Percentiles rank a stretch among this genome's conserved stretches.
Evolutionary conservation across 441 rosid species (phyloP).

Genomic region (Flueggea neowawraea): DNA sequence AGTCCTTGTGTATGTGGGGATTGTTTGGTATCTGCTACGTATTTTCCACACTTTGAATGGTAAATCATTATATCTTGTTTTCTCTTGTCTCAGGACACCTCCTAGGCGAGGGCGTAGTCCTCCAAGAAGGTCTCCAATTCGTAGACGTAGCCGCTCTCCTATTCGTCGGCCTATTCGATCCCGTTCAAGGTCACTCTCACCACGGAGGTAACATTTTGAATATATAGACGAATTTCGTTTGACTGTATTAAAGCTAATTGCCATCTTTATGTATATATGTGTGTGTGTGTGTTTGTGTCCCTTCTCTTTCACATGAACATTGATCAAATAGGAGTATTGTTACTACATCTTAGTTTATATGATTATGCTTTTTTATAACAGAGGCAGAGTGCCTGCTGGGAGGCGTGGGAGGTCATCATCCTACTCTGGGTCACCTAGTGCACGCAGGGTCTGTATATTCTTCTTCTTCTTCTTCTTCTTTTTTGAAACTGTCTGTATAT

Average conservation of each 20-base stretch:
- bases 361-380: slow-evolving; percentile 4
- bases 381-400: slow-evolving; percentile 60
- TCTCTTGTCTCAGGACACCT: slow-evolving; percentile 54
- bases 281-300: too few species aligned
- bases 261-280: too few species aligned
- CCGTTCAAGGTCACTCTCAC: slow-evolving; percentile 84
- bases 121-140: slow-evolving; percentile 83
- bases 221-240: not conserved
- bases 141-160: slow-evolving; percentile 76
- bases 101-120: slow-evolving; percentile 85
- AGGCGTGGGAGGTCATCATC: slow-evolving; percentile 76
- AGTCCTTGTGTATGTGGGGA: too few species aligned
- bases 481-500: too few species aligned
- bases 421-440: slow-evolving; percentile 62
- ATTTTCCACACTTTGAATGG: not conserved
- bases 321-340: too few species aligned
- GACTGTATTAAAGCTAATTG: too few species aligned
- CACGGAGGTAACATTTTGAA: slow-evolving; percentile 52
- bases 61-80: not conserved
- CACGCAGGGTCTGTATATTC: slow-evolving; percentile 53
- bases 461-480: too few species aligned
- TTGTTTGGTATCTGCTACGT: not conserved
- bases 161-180: slow-evolving; percentile 69
- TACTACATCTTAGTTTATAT: too few species aligned
- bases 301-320: too few species aligned